Conservation (phyloP, 1,139 yeast species). For the Pichia cactophila region DNA sequence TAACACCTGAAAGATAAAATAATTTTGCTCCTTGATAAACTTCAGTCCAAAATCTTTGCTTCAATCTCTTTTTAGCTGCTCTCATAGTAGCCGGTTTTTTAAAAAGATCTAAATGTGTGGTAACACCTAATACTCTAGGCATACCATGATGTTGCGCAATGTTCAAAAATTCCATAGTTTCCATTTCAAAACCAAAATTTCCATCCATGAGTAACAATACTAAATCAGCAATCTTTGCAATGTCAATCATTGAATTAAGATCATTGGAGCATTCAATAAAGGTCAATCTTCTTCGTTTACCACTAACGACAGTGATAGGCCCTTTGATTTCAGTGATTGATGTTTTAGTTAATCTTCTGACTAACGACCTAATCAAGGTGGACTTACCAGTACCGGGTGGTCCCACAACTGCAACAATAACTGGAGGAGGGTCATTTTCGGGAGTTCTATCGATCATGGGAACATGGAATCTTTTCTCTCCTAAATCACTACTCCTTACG, state of each 20-base stretch:
- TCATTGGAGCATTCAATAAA: conserved; percentile 92
- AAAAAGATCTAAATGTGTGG: conserved; percentile 93
- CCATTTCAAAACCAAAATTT: conserved; percentile 98
- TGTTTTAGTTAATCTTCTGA: conserved; percentile 84
- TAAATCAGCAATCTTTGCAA: conserved; percentile 91
- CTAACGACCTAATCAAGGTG: conserved; percentile 82
- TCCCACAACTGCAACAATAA: conserved; percentile 93
- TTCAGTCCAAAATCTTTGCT: conserved; percentile 97
- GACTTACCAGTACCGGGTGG: conserved; percentile 99
- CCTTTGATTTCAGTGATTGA: conserved; percentile 83
- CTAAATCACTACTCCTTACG: conserved; percentile 69
- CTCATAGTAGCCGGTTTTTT: conserved; percentile 84
- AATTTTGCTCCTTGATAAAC: conserved; percentile 97
- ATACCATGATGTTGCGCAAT: conserved; percentile 97
- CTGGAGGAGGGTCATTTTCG: conserved; percentile 96
- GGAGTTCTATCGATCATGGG: conserved; percentile 98
- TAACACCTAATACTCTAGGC: conserved; percentile 94
- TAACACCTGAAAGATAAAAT: conserved; percentile 89
- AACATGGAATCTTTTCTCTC: conserved; percentile 83
- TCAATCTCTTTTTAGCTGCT: conserved; percentile 84
- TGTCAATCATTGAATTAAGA: conserved; percentile 90
- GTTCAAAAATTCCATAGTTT: conserved; percentile 96
- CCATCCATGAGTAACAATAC: conserved; percentile 90
- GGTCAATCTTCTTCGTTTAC: conserved; percentile 87
- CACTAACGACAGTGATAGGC: conserved; percentile 96